Percentiles rank a stretch among this genome's conserved stretches.
phyloP scores from a whole-genome alignment of 495 filamentous ascomycete genomes.

The Pyrenula massariospora region DNA sequence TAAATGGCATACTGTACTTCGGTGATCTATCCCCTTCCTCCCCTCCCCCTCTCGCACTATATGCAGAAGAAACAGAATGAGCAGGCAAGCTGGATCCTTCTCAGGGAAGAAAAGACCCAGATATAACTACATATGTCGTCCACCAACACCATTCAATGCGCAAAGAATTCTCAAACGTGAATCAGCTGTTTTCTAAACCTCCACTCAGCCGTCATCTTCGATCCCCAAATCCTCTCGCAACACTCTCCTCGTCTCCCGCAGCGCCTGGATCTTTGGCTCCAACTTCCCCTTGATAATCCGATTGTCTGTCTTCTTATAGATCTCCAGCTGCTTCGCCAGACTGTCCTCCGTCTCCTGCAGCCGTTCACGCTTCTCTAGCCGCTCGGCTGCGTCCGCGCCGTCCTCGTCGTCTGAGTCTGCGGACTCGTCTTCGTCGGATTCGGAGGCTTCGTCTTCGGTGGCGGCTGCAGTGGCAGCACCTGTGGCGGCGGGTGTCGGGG shows the following conservation, averaged over 20 bases:
- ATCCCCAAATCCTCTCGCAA: neutral
- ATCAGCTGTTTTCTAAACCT: neutral
- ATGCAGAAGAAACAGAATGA: too few relatives aligned
- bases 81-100: too few relatives aligned
- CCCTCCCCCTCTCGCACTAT: too few relatives aligned
- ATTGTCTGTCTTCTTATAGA: neutral
- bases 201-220: too few relatives aligned
- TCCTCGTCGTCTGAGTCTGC: neutral
- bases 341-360: neutral
- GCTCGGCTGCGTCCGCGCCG: neutral
- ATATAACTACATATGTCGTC: too few relatives aligned
- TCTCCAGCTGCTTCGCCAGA: neutral
- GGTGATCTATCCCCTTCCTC: too few relatives aligned
- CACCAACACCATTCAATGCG: too few relatives aligned
- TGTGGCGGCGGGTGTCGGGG: neutral
- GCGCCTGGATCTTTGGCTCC: neutral
- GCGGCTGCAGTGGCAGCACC: slow-evolving; percentile 3
- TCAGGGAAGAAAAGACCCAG: too few relatives aligned
- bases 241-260: neutral
- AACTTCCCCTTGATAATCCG: neutral
- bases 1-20: too few relatives aligned
- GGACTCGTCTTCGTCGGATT: neutral
- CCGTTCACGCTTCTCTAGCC: neutral
- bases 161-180: too few relatives aligned
- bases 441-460: slow-evolving; percentile 3